Base-by-base conservation (phyloP, 176 grass and related monocot species). In the Eremochloa ophiuroides region DNA sequence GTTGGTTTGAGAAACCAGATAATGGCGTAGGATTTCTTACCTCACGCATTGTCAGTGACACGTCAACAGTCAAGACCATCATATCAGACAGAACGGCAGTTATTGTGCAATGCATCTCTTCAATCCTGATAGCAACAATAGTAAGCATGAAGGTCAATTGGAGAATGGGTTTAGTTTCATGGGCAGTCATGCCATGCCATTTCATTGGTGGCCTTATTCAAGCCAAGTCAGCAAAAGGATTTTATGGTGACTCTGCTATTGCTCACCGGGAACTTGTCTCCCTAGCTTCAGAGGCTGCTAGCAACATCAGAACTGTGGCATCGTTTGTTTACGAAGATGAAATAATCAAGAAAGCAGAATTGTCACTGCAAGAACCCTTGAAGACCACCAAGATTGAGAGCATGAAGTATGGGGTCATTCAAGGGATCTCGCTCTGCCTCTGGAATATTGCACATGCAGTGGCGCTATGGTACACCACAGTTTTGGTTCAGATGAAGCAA, bases 151-250 rank as follows among this genome's bases (percentile, higher is more conserved):
- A 1, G 14, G 79, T 88, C 23, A 80, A 91, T 66, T 94, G 91
- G 91, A 75, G 91, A 60, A 94, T 94, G 85, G 83, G 79, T 35
- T 77, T 94, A 66, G 88, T 94, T 46, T 69, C 91, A 82, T 94
- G 85, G 91, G 91, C 88, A 25, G 20, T 88, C 20, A 88, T 94
- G 88, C 91, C 91, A 41, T 88, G 79, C 50, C 91, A 90, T 66
- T 90, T 90, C 58, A 80, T 94, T 20, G 83, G 78, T 51, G 91
- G 88, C 56, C 79, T 94, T 56, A 79, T 90, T 77, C 91, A 94
- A 68, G 88, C 76, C 65, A 93, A 80, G 71, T 93, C 91, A 79
- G 91, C 91, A 50, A 90, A 90, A 90, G 91, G 91, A 33, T 94
- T 90, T 41, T 34, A 80, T 48, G 69, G 69, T 68, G 77, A 80